Percentiles rank a stretch among this genome's conserved stretches.
Conservation (phyloP, 768 basidiomycete species). For the Lactarius vividus region DNA sequence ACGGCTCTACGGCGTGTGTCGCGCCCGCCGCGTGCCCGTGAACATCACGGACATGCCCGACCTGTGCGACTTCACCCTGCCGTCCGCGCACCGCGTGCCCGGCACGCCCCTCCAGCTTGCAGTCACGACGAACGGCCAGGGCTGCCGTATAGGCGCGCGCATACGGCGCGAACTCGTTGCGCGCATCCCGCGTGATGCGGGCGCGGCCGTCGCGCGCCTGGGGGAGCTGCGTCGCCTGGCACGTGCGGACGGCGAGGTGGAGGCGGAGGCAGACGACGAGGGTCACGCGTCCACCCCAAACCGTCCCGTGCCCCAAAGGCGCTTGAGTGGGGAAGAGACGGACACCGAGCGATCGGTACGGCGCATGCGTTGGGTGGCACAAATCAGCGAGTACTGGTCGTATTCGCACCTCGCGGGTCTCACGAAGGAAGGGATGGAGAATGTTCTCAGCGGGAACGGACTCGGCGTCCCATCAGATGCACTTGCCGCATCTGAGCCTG, state of each 20-base stretch:
- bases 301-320: slow-evolving; percentile 58
- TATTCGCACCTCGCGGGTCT: slow-evolving; percentile 70
- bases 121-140: slow-evolving; percentile 88
- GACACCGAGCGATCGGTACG: slow-evolving; percentile 44
- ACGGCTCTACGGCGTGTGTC: slow-evolving; percentile 55
- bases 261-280: slow-evolving; percentile 43
- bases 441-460: slow-evolving; percentile 48
- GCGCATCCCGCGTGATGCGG: slow-evolving; percentile 66
- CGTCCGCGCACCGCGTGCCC: slow-evolving; percentile 78
- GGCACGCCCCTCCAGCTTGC: slow-evolving; percentile 70
- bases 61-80: slow-evolving; percentile 87
- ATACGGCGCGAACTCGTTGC: slow-evolving; percentile 81
- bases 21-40: slow-evolving; percentile 60
- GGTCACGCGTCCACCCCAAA: slow-evolving; percentile 59
- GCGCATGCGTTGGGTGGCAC: slow-evolving; percentile 90
- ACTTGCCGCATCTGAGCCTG: slow-evolving; percentile 9
- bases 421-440: slow-evolving; percentile 62
- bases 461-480: slow-evolving; percentile 25
- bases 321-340: slow-evolving; percentile 44
- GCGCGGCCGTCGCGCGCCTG: slow-evolving; percentile 70
- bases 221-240: slow-evolving; percentile 64
- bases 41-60: slow-evolving; percentile 87
- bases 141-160: slow-evolving; percentile 79
- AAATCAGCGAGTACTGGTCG: slow-evolving; percentile 97
- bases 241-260: slow-evolving; percentile 37